Evolutionary conservation across 805 yeast genomes (phyloP), one percentile per base, ranked within the genome.

Genomic region (Barnettozyma vustinii): DNA sequence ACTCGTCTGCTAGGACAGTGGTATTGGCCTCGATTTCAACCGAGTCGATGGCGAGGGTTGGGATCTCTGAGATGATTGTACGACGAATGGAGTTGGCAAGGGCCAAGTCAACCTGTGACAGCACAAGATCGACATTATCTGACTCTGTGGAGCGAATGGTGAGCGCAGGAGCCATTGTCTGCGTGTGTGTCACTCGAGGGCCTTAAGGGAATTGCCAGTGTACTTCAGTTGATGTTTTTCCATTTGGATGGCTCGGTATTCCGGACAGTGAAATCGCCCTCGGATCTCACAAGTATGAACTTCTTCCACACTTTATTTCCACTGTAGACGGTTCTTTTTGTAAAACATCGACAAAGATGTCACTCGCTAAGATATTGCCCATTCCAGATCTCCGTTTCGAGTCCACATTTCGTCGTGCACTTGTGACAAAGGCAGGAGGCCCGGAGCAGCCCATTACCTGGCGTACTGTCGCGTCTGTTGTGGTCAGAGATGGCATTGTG

Each of bases 1-100:
- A 94, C 68, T 94, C 99, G 67, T 94, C 99, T 2, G 99, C 98
- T 52, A 94, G 72, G 19, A 94, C 99, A 12, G 96, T 83, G 1
- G 98, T 89, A 70, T 94, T 94, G 44, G 79, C 81, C 62, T 89
- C 96, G 54, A 94, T 86, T 64, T 94, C 98, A 42, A 94, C 99
- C 53, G 92, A 79, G 63, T 94, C 99, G 50, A 94, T 90, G 46
- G 99, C 97, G 56, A 94, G 71, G 0, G 99, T 94, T 32, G 99
- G 99, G 49, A 94, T 94, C 68, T 94, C 99, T 2, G 97, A 91
- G 52, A 94, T 74, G 88, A 94, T 91, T 37, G 86, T 81, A 65
- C 99, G 77, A 58, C 99, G 79, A 36, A 94, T 58, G 15, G 98
- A 87, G 74, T 94, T 94, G 18, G 98, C 98, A 61, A 92, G 72